Base-by-base conservation (phyloP, 2,329 filamentous ascomycete genomes). In the Cladophialophora yegresii region DNA sequence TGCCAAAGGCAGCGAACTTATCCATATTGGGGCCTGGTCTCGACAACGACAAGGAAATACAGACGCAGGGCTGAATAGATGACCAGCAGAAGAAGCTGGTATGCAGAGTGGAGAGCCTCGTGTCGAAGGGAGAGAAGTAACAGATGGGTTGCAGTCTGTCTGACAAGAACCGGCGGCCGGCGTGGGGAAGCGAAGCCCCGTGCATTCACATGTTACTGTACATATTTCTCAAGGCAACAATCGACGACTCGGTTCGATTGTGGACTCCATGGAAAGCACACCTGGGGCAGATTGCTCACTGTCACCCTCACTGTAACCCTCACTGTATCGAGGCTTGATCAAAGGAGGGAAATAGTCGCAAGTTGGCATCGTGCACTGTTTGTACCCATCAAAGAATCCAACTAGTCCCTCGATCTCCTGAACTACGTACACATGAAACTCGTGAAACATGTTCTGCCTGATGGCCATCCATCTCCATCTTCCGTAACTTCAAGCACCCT, bases 1-100 rank as follows among this genome's bases (percentile, higher is more conserved):
- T 89, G 73, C 87, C 86, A 74, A 89, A 88, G 67, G 85, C 85
- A 74, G 85, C 82, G 70, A 90, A 81, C 77, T 89, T 88, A 75
- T 90, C 87, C 87, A 90, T 90, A 69, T 47, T 63, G 40, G 63
- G 13, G 47, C 40, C 40, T 50, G 23, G 28, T 36, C 23, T 26
- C 22, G 45, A 36, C 13, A 22, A 51, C n/a, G 13, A 16, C 20
- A 30, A 51, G 22, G 22, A 33, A n/a, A 28, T 4, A 26, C 28
- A 32, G 28, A 33, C 4, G n/a, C 30, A 51, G 9, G 10, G 47
- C 20, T 26, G 47, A n/a, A n/a, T 8, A 33, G 22, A 54, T n/a
- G 28, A 33, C 8, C 28, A 10, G 28, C 30, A 54, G 30, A 28
- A 26, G 10, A 43, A n/a, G 36, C n/a, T n/a, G 36, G n/a, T 43